A percentile compares a stretch with the other conserved stretches of the same genome.
phyloP scores from a whole-genome alignment of 148 eudicot genomes.

The Chenopodium berlandieri region DNA sequence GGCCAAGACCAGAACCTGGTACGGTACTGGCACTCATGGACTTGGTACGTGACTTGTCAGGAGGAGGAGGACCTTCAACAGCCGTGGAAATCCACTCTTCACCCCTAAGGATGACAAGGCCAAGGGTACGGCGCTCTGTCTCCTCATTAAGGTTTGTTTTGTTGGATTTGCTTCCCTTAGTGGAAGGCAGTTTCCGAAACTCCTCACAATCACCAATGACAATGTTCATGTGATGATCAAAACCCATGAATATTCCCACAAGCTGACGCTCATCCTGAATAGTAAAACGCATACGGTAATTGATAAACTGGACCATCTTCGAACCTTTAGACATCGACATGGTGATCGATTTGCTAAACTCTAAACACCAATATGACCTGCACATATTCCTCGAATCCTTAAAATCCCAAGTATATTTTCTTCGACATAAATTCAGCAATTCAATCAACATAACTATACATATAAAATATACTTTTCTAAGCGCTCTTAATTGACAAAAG shows the following conservation, averaged over 20 bases:
- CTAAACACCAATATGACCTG: slow-evolving; percentile 3
- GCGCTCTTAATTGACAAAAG: too few species aligned
- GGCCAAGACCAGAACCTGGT: slow-evolving; percentile 72
- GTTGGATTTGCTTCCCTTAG: slow-evolving; percentile 46
- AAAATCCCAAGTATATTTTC: too few species aligned
- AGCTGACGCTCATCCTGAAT: slow-evolving; percentile 93
- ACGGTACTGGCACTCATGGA: slow-evolving; percentile 41
- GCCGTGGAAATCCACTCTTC: slow-evolving; percentile 93
- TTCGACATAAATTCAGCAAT: neutral
- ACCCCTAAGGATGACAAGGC: slow-evolving; percentile 84
- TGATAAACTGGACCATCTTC: slow-evolving; percentile 93
- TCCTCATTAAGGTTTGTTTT: slow-evolving; percentile 37
- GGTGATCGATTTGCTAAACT: neutral
- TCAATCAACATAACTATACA: neutral
- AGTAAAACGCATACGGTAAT: slow-evolving; percentile 91
- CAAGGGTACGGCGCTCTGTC: slow-evolving; percentile 82
- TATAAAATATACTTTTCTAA: neutral
- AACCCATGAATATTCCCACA: slow-evolving; percentile 91
- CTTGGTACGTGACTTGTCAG: slow-evolving; percentile 71
- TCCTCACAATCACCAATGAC: slow-evolving; percentile 96
- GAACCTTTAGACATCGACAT: slow-evolving; percentile 99
- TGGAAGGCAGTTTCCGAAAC: slow-evolving; percentile 77
- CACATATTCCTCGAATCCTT: neutral
- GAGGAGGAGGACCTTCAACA: slow-evolving; percentile 96
- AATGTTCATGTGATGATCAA: slow-evolving; percentile 98